Percentiles rank a stretch among this genome's conserved stretches.
phyloP scores from a whole-genome alignment of 1,284 basidiomycete species.

The Xerocomus amazonicus region DNA sequence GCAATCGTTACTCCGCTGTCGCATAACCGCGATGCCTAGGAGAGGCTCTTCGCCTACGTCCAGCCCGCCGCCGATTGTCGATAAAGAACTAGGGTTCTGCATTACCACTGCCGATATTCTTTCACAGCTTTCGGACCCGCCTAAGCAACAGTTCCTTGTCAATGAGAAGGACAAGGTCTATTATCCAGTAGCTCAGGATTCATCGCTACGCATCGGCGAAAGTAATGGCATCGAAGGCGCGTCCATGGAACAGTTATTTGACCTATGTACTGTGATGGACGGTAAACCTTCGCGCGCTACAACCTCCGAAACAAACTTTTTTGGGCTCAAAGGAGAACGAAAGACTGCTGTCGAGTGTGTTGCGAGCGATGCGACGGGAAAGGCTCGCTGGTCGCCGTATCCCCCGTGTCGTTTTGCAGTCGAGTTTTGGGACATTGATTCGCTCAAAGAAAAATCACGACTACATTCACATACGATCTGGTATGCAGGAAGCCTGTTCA shows the following conservation, averaged over 20 bases:
- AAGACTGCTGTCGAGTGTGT: constrained; percentile 41
- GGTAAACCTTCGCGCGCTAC: constrained; percentile 28
- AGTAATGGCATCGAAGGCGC: constrained; percentile 51
- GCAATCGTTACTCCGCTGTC: constrained; percentile 58
- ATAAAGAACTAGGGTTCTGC: constrained; percentile 61
- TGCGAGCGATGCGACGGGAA: constrained; percentile 40
- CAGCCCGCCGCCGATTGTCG: constrained; percentile 37
- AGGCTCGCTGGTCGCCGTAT: constrained; percentile 54
- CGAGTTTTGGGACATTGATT: constrained; percentile 88
- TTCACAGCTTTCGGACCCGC: constrained; percentile 29
- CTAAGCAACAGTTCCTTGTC: constrained; percentile 9
- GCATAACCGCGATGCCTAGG: constrained; percentile 45
- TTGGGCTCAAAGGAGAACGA: constrained; percentile 55
- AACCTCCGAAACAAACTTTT: constrained; percentile 55
- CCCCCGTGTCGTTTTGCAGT: constrained; percentile 82
- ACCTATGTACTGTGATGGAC: constrained; percentile 26
- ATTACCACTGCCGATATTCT: constrained; percentile 50
- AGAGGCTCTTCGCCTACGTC: constrained; percentile 33
- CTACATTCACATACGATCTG: constrained; percentile 75
- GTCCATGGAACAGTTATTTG: constrained; percentile 54
- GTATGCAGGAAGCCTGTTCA: constrained; percentile 78
- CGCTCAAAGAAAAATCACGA: constrained; percentile 80
- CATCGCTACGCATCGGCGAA: constrained; percentile 80
- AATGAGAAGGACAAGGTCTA: constrained; percentile 42
- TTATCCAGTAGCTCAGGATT: constrained; percentile 73